These are phyloP conservation scores for Scutellaria galericulata DNA, from an alignment of 257 asterid species.

Conservation along the genomic window DNA sequence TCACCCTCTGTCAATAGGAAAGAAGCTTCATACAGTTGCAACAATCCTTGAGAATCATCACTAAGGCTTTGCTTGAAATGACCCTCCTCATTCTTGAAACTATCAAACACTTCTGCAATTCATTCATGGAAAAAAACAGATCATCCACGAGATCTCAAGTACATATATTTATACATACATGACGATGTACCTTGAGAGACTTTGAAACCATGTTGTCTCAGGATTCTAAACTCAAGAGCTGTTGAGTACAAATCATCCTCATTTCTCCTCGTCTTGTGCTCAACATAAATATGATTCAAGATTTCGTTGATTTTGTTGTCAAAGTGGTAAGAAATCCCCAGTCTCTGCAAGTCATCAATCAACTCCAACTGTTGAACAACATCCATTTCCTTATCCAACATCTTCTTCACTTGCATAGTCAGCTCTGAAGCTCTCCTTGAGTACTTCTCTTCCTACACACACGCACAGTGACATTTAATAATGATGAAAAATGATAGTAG, in stretches of 20 bases:
- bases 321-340: constrained; percentile 10
- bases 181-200: constrained; percentile 9
- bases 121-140: background rate
- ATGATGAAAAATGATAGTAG: too few relatives aligned
- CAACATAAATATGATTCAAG: background rate
- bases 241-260: constrained; percentile 16
- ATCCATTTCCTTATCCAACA: background rate
- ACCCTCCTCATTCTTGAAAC: constrained; percentile 11
- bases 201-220: background rate
- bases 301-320: background rate
- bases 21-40: constrained; percentile 21
- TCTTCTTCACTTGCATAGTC: background rate
- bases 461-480: too few relatives aligned
- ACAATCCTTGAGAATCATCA: constrained; percentile 9
- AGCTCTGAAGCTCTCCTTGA: background rate
- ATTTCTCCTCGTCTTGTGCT: background rate
- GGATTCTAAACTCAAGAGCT: constrained; percentile 12
- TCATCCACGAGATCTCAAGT: background rate
- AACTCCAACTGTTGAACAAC: background rate
- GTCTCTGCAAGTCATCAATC: constrained; percentile 19
- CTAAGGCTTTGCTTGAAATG: background rate
- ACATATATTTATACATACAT: background rate
- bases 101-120: background rate
- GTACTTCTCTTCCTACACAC: background rate
- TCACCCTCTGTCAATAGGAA: background rate